Conservation (phyloP, 176 grass and related monocot genomes). For the Zoysia japonica region DNA sequence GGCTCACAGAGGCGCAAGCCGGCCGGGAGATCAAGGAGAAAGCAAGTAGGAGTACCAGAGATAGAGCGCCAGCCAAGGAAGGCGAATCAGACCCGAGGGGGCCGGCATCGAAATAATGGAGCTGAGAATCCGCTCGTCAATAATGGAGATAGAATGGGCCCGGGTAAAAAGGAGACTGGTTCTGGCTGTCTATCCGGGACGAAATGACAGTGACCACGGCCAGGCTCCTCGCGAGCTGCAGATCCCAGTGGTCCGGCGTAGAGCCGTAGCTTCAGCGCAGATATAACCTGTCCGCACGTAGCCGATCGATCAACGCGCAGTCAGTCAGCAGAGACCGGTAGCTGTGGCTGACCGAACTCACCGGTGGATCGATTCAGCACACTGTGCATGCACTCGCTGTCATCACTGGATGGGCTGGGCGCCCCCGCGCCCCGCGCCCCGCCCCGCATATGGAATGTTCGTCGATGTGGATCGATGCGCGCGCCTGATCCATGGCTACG, state of each 20-base stretch:
- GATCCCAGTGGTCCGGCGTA: not conserved
- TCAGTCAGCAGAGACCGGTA: not conserved
- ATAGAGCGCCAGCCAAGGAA: not conserved
- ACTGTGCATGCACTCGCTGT: too few species aligned
- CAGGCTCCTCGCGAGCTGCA: not conserved
- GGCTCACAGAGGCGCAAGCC: not conserved
- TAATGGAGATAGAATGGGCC: slow-evolving; percentile 33
- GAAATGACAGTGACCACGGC: slow-evolving; percentile 38
- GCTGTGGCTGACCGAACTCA: slow-evolving; percentile 7
- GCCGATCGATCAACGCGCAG: not conserved
- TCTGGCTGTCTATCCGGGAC: not conserved
- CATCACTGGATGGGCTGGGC: not conserved
- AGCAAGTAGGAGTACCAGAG: not conserved
- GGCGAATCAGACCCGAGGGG: slow-evolving; percentile 21
- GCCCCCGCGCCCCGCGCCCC: not conserved
- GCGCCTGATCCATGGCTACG: not conserved
- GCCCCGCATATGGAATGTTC: slow-evolving; percentile 22
- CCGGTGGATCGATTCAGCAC: not conserved
- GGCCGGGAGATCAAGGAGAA: not conserved
- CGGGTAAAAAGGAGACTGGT: not conserved
- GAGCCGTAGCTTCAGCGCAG: not conserved
- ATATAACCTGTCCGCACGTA: not conserved
- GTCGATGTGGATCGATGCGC: slow-evolving; percentile 26
- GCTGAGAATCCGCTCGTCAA: slow-evolving; percentile 26
- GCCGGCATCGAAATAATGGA: slow-evolving; percentile 46